Evolutionary conservation across 1,139 yeast genomes (phyloP).

Genomic region (Candida pseudocylindracea): DNA sequence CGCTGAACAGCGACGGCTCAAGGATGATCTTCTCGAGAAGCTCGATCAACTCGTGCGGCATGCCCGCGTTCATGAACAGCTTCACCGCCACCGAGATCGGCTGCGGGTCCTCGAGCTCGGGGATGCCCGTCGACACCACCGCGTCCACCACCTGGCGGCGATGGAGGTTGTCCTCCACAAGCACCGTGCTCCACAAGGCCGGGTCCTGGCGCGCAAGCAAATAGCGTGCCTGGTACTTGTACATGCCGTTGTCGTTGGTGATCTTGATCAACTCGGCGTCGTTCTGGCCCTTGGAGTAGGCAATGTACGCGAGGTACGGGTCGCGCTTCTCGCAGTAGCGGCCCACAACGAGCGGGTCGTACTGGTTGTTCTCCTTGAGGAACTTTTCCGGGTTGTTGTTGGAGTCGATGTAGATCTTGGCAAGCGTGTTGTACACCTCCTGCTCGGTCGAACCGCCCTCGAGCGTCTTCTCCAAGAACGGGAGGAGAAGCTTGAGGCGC

Average conservation of each 20-base stretch:
- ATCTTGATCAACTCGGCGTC: slow-evolving; percentile 76
- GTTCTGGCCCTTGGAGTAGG: slow-evolving; percentile 86
- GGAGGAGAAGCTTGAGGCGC: slow-evolving; percentile 74
- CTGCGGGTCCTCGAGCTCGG: slow-evolving; percentile 88
- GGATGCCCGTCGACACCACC: slow-evolving; percentile 89
- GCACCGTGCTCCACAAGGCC: slow-evolving; percentile 61
- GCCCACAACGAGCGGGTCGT: slow-evolving; percentile 89
- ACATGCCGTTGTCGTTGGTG: slow-evolving; percentile 95
- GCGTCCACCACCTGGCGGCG: slow-evolving; percentile 85
- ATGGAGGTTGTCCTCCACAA: slow-evolving; percentile 55
- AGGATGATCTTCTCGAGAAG: slow-evolving; percentile 83
- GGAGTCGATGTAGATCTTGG: slow-evolving; percentile 93
- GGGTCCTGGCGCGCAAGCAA: slow-evolving; percentile 69
- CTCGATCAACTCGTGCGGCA: slow-evolving; percentile 85
- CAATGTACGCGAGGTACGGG: slow-evolving; percentile 92
- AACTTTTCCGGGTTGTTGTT: slow-evolving; percentile 96
- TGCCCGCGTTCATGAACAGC: slow-evolving; percentile 90
- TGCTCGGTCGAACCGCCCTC: slow-evolving; percentile 78
- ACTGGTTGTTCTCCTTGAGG: slow-evolving; percentile 70
- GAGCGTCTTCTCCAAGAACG: slow-evolving; percentile 79
- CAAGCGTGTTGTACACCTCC: slow-evolving; percentile 84
- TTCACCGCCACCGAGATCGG: slow-evolving; percentile 91
- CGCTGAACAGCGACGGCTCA: slow-evolving; percentile 94
- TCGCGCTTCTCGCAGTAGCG: slow-evolving; percentile 98
- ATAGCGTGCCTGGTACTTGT: slow-evolving; percentile 95